phyloP scores from a whole-genome alignment of 2,329 filamentous ascomycete species.

The Chrysoporthe puriensis region DNA sequence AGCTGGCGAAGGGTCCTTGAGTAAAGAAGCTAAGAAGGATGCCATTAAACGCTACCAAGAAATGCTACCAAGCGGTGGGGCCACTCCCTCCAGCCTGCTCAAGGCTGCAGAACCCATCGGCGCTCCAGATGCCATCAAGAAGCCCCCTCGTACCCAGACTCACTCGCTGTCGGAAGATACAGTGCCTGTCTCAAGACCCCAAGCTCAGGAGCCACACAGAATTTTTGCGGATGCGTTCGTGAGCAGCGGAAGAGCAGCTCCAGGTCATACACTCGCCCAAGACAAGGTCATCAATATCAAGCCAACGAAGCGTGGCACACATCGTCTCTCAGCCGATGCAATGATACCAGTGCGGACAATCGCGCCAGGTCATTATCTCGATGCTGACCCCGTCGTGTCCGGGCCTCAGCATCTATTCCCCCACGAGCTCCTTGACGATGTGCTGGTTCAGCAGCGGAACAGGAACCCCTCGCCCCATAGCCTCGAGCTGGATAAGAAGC shows the following conservation, averaged over 20 bases:
- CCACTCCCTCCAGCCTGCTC: constrained; percentile 8
- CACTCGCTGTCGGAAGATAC: constrained; percentile 23
- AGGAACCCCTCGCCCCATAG: constrained; percentile 14
- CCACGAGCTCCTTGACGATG: constrained; percentile 26
- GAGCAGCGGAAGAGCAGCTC: neutral
- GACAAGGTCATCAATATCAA: constrained; percentile 15
- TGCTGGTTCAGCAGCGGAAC: constrained; percentile 9
- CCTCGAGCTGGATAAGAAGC: constrained; percentile 24
- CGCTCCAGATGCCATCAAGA: constrained; percentile 10
- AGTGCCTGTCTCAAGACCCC: constrained; percentile 5
- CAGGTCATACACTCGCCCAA: constrained; percentile 15
- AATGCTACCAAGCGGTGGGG: constrained; percentile 2
- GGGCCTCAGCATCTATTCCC: constrained; percentile 17
- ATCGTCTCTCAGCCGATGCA: constrained; percentile 22
- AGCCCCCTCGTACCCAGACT: constrained; percentile 20
- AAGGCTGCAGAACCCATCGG: constrained; percentile 8
- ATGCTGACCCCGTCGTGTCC: constrained; percentile 23
- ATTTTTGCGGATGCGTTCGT: constrained; percentile 12
- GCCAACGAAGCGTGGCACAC: constrained; percentile 7
- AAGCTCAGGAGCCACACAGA: constrained; percentile 3
- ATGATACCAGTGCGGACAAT: constrained; percentile 16
- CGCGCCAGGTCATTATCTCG: constrained; percentile 19
- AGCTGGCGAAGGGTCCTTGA: constrained; percentile 5
- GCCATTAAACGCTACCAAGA: constrained; percentile 4
- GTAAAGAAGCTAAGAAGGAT: neutral